Evolutionary conservation across 73 alveolate genomes (phyloP).

Genomic region (Stentor roeselii): DNA sequence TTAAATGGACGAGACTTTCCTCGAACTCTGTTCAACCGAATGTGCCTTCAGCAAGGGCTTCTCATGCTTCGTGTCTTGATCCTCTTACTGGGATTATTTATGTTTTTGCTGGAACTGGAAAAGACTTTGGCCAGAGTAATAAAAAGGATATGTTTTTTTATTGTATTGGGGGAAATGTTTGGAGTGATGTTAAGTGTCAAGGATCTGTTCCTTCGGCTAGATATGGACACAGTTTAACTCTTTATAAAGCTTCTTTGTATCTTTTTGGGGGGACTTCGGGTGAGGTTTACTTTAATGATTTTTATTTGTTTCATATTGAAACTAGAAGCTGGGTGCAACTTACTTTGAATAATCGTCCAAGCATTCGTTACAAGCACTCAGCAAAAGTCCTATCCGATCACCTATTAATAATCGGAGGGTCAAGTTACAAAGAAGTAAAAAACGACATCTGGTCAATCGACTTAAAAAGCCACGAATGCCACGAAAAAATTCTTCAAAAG

Average conservation of each 20-base stretch:
- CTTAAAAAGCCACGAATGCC: not conserved
- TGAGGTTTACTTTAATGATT: not conserved
- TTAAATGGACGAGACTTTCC: not conserved
- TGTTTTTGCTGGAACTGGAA: conserved; percentile 22
- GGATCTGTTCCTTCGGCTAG: conserved; percentile 26
- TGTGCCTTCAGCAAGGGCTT: conserved; percentile 15
- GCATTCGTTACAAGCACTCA: not conserved
- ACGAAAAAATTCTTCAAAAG: not conserved
- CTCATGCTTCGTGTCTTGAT: conserved; percentile 28
- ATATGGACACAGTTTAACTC: conserved; percentile 16
- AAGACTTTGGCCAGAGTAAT: conserved; percentile 15
- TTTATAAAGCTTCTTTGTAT: not conserved
- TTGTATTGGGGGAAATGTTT: not conserved
- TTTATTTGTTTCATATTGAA: not conserved
- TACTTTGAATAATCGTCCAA: not conserved
- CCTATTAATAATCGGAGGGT: conserved; percentile 5
- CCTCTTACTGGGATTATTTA: not conserved
- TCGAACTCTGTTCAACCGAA: not conserved
- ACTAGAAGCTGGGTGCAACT: not conserved
- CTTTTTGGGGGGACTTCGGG: conserved; percentile 27
- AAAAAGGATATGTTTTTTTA: not conserved
- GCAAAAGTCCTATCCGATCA: not conserved
- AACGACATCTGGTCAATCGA: not conserved
- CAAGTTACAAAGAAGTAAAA: not conserved
- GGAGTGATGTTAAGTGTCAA: not conserved